Evolutionary conservation across 179 eudicot species (phyloP).

Genomic region (Actinidia arguta): DNA sequence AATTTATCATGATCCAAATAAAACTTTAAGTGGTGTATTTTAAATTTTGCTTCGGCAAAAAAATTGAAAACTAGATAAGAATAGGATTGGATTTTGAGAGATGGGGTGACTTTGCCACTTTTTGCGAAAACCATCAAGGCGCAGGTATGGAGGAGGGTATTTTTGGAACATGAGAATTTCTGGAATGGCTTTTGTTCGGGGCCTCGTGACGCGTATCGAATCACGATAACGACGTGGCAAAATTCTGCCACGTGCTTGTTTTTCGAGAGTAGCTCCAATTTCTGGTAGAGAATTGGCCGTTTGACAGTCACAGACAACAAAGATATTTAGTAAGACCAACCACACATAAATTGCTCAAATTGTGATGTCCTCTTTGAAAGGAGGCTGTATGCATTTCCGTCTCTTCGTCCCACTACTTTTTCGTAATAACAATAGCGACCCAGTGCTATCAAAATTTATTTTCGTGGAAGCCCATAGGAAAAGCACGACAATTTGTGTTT

Average conservation of each 20-base stretch:
- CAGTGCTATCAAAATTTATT: background rate
- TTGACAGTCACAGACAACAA: background rate
- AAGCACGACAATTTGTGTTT: too few relatives aligned
- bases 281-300: background rate
- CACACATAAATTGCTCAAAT: background rate
- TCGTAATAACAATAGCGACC: background rate
- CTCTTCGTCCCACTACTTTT: background rate
- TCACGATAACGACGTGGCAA: background rate
- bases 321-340: constrained; percentile 3
- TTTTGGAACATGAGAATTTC: too few relatives aligned
- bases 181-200: too few relatives aligned
- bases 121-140: too few relatives aligned
- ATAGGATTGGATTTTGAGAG: too few relatives aligned
- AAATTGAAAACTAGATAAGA: too few relatives aligned
- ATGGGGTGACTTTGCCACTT: too few relatives aligned
- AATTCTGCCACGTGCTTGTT: constrained; percentile 1
- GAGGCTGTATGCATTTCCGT: background rate
- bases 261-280: background rate
- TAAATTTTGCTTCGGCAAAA: too few relatives aligned
- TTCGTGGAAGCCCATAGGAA: background rate
- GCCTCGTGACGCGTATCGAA: background rate
- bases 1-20: too few relatives aligned
- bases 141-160: too few relatives aligned
- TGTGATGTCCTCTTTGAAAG: background rate
- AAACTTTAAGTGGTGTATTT: too few relatives aligned